Percentiles rank a stretch among this genome's conserved stretches.
These are phyloP conservation scores for Mycena floridula DNA, from an alignment of 768 basidiomycete genomes.

Conservation along the genomic window DNA sequence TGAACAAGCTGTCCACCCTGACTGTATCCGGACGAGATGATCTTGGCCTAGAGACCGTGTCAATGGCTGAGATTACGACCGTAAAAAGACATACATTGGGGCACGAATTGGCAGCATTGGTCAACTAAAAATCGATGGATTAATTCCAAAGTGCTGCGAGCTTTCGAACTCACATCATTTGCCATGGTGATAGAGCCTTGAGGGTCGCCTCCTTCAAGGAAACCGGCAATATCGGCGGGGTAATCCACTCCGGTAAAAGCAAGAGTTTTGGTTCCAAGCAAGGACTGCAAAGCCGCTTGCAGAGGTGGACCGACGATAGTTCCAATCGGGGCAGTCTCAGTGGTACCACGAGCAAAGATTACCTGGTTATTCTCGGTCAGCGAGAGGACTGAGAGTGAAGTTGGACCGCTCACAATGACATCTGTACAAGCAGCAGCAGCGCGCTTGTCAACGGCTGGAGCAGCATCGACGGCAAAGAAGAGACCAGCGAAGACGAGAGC, in stretches of 20 bases:
- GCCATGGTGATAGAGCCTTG: neutral
- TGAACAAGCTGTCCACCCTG: constrained; percentile 30
- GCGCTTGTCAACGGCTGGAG: neutral
- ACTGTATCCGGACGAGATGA: constrained; percentile 20
- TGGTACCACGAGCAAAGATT: constrained; percentile 32
- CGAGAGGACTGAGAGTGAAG: too few species aligned
- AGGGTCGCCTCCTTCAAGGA: constrained; percentile 30
- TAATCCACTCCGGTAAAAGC: constrained; percentile 32
- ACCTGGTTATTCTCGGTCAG: too few species aligned
- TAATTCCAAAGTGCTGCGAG: neutral
- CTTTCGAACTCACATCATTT: neutral
- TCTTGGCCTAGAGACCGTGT: constrained; percentile 4
- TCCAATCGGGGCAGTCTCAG: constrained; percentile 26
- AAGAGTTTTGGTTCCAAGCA: constrained; percentile 23
- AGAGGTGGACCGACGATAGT: constrained; percentile 31
- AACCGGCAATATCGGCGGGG: constrained; percentile 27
- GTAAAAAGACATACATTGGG: constrained; percentile 17
- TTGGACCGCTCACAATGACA: neutral
- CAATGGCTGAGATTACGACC: neutral
- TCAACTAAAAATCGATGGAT: neutral
- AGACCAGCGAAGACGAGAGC: too few species aligned
- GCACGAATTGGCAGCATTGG: constrained; percentile 9
- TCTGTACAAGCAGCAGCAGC: neutral
- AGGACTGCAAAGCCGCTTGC: constrained; percentile 20
- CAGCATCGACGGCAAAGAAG: too few species aligned